Percentiles rank a stretch among this genome's conserved stretches.
Evolutionary conservation across 192 early-diverging fungal genomes (phyloP).

Genomic region (Pecoramyces ruminantium): DNA sequence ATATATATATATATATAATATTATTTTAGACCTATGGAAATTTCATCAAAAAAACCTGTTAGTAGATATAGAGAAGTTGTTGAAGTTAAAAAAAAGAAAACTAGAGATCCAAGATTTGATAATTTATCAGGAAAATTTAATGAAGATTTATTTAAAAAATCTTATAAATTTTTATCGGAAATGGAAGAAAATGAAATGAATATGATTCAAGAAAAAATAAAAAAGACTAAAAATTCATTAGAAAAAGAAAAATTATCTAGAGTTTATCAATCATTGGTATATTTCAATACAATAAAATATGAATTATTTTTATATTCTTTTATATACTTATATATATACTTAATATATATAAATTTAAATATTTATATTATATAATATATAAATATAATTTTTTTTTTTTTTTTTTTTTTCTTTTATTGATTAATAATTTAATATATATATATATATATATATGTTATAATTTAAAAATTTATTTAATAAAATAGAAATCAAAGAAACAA

Average conservation of each 20-base stretch:
- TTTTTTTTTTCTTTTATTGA: not conserved
- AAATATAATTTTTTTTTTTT: too few relatives aligned
- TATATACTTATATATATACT: too few relatives aligned
- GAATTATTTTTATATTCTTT: too few relatives aligned
- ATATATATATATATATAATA: slow-evolving; percentile 5
- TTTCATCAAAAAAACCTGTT: slow-evolving; percentile 59
- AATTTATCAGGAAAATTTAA: slow-evolving; percentile 74
- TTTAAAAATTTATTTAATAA: slow-evolving; percentile 5
- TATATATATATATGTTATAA: slow-evolving; percentile 8
- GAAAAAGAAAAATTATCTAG: slow-evolving; percentile 38
- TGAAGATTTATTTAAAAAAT: slow-evolving; percentile 77
- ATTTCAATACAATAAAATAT: too few relatives aligned
- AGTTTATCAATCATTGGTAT: slow-evolving; percentile 47
- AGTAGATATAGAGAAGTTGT: slow-evolving; percentile 53
- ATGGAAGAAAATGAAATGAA: slow-evolving; percentile 61
- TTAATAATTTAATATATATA: not conserved
- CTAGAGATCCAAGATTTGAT: slow-evolving; percentile 89
- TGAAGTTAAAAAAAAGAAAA: slow-evolving; percentile 36
- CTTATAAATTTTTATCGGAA: slow-evolving; percentile 75
- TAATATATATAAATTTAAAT: too few relatives aligned
- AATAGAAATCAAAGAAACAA: slow-evolving; percentile 16
- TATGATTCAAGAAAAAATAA: slow-evolving; percentile 39
- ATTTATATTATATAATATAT: not conserved
- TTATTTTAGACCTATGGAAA: slow-evolving; percentile 47
- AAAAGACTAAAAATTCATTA: slow-evolving; percentile 43